Evolutionary conservation across 2,329 filamentous ascomycete species (phyloP).

Genomic region (Calonectria ilicicola): DNA sequence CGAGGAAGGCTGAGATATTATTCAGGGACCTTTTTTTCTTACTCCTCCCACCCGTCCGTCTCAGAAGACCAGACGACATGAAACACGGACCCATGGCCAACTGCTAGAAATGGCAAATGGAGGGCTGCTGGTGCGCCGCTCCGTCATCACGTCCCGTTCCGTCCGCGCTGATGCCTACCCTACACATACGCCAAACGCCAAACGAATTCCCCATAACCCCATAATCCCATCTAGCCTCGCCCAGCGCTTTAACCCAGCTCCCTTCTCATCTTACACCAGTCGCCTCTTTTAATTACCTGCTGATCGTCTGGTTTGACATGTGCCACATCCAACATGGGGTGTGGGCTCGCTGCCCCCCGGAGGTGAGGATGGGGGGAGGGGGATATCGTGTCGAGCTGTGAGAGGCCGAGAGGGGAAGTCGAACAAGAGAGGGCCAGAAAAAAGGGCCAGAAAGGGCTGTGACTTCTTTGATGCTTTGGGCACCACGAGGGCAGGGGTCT

Average conservation of each 20-base stretch:
- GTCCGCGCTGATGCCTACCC: conserved; percentile 20
- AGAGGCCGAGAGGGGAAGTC: conserved; percentile 40
- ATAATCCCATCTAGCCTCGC: background rate
- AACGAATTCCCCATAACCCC: background rate
- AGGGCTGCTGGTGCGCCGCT: background rate
- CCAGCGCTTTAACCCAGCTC: background rate
- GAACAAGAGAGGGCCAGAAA: conserved; percentile 27
- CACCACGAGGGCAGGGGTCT: background rate
- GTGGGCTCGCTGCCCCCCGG: background rate
- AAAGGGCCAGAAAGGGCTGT: conserved; percentile 33
- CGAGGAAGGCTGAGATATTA: conserved; percentile 8
- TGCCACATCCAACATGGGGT: conserved; percentile 34
- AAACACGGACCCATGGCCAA: conserved; percentile 10
- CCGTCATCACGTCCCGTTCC: conserved; percentile 19
- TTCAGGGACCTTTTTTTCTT: background rate
- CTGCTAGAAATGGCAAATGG: background rate
- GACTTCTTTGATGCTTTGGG: background rate
- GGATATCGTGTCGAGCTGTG: conserved; percentile 48
- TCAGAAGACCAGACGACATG: background rate
- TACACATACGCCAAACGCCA: background rate
- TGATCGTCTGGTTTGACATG: conserved; percentile 28
- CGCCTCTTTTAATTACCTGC: conserved; percentile 2
- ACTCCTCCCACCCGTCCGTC: background rate
- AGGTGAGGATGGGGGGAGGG: conserved; percentile 21
- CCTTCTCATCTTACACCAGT: conserved; percentile 6